Base-by-base conservation (phyloP, 805 yeast species). In the Candida adriatica region DNA sequence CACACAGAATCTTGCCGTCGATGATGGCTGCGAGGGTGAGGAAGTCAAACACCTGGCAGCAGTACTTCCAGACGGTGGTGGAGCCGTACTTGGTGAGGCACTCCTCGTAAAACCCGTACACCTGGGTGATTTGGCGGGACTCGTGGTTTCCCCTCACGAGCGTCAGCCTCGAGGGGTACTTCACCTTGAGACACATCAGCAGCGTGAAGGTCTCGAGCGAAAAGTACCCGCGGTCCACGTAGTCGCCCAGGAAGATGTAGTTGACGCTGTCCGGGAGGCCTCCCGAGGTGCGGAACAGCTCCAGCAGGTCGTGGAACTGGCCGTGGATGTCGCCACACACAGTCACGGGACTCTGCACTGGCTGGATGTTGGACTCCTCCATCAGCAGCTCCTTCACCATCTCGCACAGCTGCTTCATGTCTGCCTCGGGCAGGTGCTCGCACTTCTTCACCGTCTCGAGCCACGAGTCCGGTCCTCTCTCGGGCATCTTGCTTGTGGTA, bases 251-350 rank as follows among this genome's bases (percentile, higher is more conserved):
- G 47, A 90, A 90, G 27, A 90, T 73, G 59, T 83, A 90, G 55
- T 80, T 79, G 32, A 80, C 78, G 36, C 78, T 78, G 39, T 75
- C 75, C 0, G 97, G 97, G n/a, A 39, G 17, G 13, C 97, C 97
- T 27, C 98, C 98, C 17, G 87, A 73, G 9, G 88, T 80, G 45
- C 94, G 68, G 59, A 92, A 92, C 16, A 90, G 66, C 56, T 92
- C 96, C 40, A 90, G 62, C 39, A 90, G 67, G 58, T 90, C 98
- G 55, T 90, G 97, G 57, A 90, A 90, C 58, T 90, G 98, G 4
- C 98, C 98, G 59, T 90, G 98, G 48, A 90, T 92, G 60, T 90
- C 98, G 53, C 94, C 96, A 63, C 96, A 87, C 1, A 87, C 96
- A 0, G 95, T 86, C 6, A 87, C 96, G 2, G 96, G 96, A 18